Base-by-base conservation (phyloP, 2,329 filamentous ascomycete species). In the Pseudogymnoascus sp. region DNA sequence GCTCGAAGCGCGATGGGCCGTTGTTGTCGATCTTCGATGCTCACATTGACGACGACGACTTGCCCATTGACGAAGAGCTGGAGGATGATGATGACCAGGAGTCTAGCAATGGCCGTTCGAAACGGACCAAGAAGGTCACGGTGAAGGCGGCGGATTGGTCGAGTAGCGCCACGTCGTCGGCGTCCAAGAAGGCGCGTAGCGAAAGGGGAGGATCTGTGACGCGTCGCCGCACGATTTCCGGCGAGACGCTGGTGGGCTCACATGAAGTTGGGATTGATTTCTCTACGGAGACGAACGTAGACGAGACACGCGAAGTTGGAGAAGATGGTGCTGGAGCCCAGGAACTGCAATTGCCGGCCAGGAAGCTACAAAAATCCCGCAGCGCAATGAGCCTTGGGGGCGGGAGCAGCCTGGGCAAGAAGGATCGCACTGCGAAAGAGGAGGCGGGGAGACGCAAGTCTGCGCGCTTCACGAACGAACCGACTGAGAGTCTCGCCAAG, bases 101-200 rank as follows among this genome's bases (percentile, higher is more conserved):
- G n/a, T n/a, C n/a, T 10, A 8, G 44, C 26, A 53, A 16, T 53
- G 47, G 26, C 10, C 26, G 47, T 13, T 10, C 26, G 7, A 33
- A 26, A 53, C 61, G 40, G 14, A 26, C 26, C 61, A 81, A 80
- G 64, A 86, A 86, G 67, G 88, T 84, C 59, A 80, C 81, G 29
- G 79, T 81, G 47, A 53, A 53, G 47, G 26, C 26, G 8, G 47
- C 26, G 24, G 47, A 53, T 24, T 53, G 47, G 47, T 42, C 21
- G 16, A 26, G 31, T 10, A 53, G 47, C 47, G 26, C 31, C 47
- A 53, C 47, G 47, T 53, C 47, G 26, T 53, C 47, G 47, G 47
- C 47, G 26, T 40, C 38, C 6, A 53, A 53, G 47, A 53, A 33
- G 47, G 26, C 47, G 47, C 47, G 47, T 31, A 33, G 47, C 31